phyloP scores from a whole-genome alignment of 2,329 filamentous ascomycete genomes.

The Pezicula neosporulosa region DNA sequence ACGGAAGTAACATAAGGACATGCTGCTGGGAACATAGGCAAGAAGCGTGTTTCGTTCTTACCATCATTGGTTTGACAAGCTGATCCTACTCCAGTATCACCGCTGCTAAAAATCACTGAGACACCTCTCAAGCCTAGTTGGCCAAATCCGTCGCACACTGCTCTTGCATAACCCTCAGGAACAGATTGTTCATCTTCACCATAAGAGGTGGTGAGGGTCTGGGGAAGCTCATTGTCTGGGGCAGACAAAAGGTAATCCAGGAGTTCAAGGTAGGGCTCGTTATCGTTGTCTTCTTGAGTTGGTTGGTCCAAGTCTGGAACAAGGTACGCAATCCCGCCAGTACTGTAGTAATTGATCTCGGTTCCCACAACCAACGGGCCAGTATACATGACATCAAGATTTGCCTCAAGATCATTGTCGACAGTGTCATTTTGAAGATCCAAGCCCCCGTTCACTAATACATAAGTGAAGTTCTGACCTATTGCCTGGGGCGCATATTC shows the following conservation, averaged over 20 bases:
- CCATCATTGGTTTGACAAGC: slow-evolving; percentile 58
- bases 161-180: slow-evolving; percentile 54
- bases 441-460: slow-evolving; percentile 29
- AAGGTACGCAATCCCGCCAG: no score
- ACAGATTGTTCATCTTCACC: slow-evolving; percentile 65
- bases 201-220: slow-evolving; percentile 63
- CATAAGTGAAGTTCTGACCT: slow-evolving; percentile 20
- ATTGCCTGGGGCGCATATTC: slow-evolving; percentile 14
- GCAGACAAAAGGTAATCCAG: slow-evolving; percentile 52
- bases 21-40: slow-evolving; percentile 60
- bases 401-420: slow-evolving; percentile 45
- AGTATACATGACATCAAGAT: slow-evolving; percentile 33
- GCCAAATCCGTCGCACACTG: slow-evolving; percentile 60
- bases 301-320: slow-evolving; percentile 41
- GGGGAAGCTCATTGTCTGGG: slow-evolving; percentile 45
- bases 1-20: slow-evolving; percentile 68
- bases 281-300: slow-evolving; percentile 48
- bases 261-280: slow-evolving; percentile 65
- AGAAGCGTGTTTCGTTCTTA: slow-evolving; percentile 48
- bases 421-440: slow-evolving; percentile 31
- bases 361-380: no score
- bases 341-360: no score
- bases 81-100: slow-evolving; percentile 52
- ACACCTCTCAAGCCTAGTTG: slow-evolving; percentile 67
- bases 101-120: slow-evolving; percentile 57